Percentiles rank a stretch among this genome's conserved stretches.
These are phyloP conservation scores for Blastocystis sp. DNA, from an alignment of 352 stramenopile species.

Conservation along the genomic window DNA sequence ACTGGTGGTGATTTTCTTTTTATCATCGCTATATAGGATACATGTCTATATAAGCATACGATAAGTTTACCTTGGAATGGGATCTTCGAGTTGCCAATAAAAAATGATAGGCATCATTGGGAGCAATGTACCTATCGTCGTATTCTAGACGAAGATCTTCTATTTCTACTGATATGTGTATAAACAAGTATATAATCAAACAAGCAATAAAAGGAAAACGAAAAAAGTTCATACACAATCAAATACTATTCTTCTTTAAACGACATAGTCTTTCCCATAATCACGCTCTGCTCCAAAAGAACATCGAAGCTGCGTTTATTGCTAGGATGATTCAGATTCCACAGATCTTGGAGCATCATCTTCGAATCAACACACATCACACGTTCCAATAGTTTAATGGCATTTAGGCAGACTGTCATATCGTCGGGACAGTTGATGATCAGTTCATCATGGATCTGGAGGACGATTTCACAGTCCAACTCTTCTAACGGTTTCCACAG, in stretches of 20 bases:
- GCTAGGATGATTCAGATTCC: neutral
- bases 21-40: too few species aligned
- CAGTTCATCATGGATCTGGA: slow-evolving; percentile 69
- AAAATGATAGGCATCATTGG: too few species aligned
- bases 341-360: neutral
- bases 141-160: neutral
- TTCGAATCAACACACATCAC: slow-evolving; percentile 14
- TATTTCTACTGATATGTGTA: neutral
- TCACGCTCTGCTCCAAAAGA: slow-evolving; percentile 16
- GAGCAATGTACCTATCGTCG: too few species aligned
- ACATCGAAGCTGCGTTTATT: neutral
- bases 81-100: too few species aligned
- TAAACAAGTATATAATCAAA: neutral
- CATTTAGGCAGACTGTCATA: neutral
- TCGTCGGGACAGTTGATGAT: slow-evolving; percentile 64
- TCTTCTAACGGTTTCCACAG: slow-evolving; percentile 56
- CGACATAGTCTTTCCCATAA: slow-evolving; percentile 9
- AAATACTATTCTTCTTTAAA: neutral
- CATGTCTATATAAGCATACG: too few species aligned
- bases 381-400: neutral
- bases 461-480: slow-evolving; percentile 35
- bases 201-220: neutral
- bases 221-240: too few species aligned
- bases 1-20: too few species aligned
- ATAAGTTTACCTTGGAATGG: too few species aligned